Evolutionary conservation across 768 basidiomycete genomes (phyloP), one percentile per base, ranked within the genome.

Genomic region (Russula earlei): DNA sequence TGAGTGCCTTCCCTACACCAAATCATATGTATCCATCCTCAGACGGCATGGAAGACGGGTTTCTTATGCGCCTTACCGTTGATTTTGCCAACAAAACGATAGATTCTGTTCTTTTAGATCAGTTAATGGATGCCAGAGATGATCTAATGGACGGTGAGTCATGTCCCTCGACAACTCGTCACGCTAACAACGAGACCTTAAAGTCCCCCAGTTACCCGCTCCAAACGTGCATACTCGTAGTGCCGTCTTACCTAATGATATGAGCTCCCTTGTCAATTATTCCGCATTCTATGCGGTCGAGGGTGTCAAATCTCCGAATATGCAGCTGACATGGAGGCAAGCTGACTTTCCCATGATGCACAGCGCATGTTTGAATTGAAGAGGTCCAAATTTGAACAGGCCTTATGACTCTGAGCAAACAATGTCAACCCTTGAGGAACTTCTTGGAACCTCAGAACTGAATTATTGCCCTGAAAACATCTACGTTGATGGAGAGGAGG

Each of bases 281-380:
- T 54, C 47, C 19, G 20, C 25, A 9, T 54, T 49, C 22, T 49
- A 24, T 19, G 7, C 12, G 20, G 27, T 40, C 53, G 55, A 55
- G 42, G 60, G 58, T 15, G 34, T 46, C 22, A 62, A 55, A 41
- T 49, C 53, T 15, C 45, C 60, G 24, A 62, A 52, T 48, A 20
- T 62, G 10, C 53, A 62, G 34, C 36, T 62, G 11, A 52, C 58
- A 2, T 62, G 60, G 60, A 59, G 58, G 60, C 22, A 43, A 43
- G 58, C 34, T 14, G 2, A 9, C 27, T 27, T 27, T 37, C 5
- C n/a, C 25, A 22, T 29, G 48, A 34, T 14, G 12, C 25, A n/a
- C 29, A 36, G n/a, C 15, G 19, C 25, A 38, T 49, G 22, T n/a
- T 50, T 15, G 33, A 57, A 42, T 29, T 46, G 5, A 34, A 55